Percentiles rank a stretch among this genome's conserved stretches.
These are phyloP conservation scores for Tuber indicum DNA, from an alignment of 495 filamentous ascomycete genomes.

Conservation along the genomic window DNA sequence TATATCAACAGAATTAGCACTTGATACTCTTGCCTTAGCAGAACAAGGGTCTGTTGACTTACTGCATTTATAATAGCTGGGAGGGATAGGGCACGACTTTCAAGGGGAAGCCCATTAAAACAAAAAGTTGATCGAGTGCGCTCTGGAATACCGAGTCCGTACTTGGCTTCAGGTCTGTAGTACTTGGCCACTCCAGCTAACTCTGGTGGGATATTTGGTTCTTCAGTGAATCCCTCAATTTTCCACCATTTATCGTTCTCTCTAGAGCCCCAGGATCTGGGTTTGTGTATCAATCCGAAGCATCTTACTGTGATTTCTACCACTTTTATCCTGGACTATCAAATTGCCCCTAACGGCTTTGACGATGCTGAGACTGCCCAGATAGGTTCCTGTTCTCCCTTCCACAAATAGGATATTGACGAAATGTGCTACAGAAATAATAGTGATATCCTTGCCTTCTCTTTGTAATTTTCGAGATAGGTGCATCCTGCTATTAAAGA, in stretches of 20 bases:
- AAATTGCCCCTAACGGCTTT: not conserved
- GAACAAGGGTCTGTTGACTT: slow-evolving; percentile 36
- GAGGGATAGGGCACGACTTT: slow-evolving; percentile 12
- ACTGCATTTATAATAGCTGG: slow-evolving; percentile 38
- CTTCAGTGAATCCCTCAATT: not conserved
- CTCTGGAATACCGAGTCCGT: slow-evolving; percentile 42
- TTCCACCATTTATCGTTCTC: slow-evolving; percentile 8
- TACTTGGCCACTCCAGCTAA: slow-evolving; percentile 16
- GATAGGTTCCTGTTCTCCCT: not conserved
- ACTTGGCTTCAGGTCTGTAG: slow-evolving; percentile 41
- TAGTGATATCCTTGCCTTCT: slow-evolving; percentile 21
- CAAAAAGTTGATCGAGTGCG: not conserved
- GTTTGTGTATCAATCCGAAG: not conserved
- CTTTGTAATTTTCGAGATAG: slow-evolving; percentile 21
- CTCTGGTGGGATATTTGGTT: not conserved
- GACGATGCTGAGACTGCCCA: slow-evolving; percentile 18
- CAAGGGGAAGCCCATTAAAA: slow-evolving; percentile 44
- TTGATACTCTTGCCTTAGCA: slow-evolving; percentile 17
- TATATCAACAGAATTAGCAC: not conserved
- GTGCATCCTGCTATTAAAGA: not conserved
- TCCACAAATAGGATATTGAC: slow-evolving; percentile 25
- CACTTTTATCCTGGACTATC: not conserved
- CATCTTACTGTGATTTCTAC: not conserved
- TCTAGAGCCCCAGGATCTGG: not conserved
- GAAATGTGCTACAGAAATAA: slow-evolving; percentile 23